phyloP scores from a whole-genome alignment of 768 basidiomycete genomes.

The Tremella mesenterica region DNA sequence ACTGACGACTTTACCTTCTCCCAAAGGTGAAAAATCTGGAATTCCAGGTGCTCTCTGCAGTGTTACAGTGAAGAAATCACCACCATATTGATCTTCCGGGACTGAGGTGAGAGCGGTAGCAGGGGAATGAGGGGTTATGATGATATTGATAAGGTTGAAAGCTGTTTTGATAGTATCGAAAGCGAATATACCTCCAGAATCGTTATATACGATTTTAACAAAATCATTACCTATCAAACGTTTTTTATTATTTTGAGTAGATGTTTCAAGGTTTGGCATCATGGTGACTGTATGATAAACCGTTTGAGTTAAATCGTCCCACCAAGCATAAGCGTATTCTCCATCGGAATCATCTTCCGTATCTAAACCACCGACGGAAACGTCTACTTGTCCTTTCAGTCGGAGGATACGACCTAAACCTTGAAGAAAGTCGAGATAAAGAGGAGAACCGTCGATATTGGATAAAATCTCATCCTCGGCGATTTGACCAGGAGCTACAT shows the following conservation, averaged over 20 bases:
- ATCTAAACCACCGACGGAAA: conserved; percentile 85
- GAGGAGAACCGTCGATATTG: conserved; percentile 86
- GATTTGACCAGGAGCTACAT: conserved; percentile 84
- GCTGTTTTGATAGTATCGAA: conserved; percentile 87
- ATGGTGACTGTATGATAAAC: conserved; percentile 93
- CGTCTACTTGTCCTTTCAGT: conserved; percentile 77
- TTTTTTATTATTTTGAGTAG: conserved; percentile 65
- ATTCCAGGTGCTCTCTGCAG: conserved; percentile 81
- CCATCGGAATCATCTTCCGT: conserved; percentile 71
- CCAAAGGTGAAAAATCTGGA: conserved; percentile 87
- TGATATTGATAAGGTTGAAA: conserved; percentile 96
- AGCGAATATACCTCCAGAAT: conserved; percentile 71
- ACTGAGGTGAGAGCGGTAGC: conserved; percentile 52
- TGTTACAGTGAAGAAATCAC: conserved; percentile 91
- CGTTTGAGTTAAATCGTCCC: conserved; percentile 93
- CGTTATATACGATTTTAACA: conserved; percentile 95
- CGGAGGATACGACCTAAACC: conserved; percentile 81
- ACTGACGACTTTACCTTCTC: conserved; percentile 88
- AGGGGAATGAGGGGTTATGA: conserved; percentile 64
- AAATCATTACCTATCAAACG: conserved; percentile 94
- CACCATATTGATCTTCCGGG: conserved; percentile 64
- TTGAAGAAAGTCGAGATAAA: conserved; percentile 86
- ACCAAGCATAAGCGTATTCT: conserved; percentile 96
- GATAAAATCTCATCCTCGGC: conserved; percentile 74
- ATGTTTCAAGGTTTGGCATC: conserved; percentile 61